Evolutionary conservation across 345 rosid species (phyloP), one percentile per base, ranked within the genome.

Genomic region (Eucalyptus dawsonii): DNA sequence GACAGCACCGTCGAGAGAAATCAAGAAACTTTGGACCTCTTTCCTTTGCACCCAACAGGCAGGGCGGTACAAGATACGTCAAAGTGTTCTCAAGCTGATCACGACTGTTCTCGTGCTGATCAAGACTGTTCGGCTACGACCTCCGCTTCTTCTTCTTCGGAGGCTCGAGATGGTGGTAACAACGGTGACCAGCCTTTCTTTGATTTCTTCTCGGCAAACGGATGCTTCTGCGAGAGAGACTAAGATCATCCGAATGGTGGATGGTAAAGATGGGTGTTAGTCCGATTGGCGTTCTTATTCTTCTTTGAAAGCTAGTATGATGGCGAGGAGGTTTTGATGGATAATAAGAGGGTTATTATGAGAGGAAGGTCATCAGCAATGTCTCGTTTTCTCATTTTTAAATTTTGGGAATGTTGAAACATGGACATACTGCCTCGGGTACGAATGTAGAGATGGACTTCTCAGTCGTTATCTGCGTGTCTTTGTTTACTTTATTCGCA

Each of bases 41-140:
- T 95, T 50, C 97, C 96, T 45, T 87, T 94, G 90, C 96, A 94
- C 58, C 97, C 96, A 40, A 92, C 94, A 3, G 95, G 96, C 11
- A 45, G 89, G 81, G 81, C 85, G 15, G 47, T 88, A 53, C 90
- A 89, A 53, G 93, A 88, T 31, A 88, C 27, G 50, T 88, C 86
- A 13, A 87, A 86, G 80, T 34, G 67, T 54, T 54, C 91, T 65
- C 40, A 15, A 16, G 91, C 81, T 47, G 86, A 62, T 62, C 31
- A 6, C 34, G 69, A 62, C 15, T 40, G 62, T 53, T 53, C 90
- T 60, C 34, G 11, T 11, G 91, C 76, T 49, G 86, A 44, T 34
- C 87, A 50, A 58, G 90, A 89, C 67, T 90, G 91, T 5, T 50
- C 67, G 31, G 49, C 65, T 34, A 40, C 87, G 9, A 54, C 44